Evolutionary conservation across 169 alveolate genomes (phyloP), one percentile per base, ranked within the genome.

Genomic region (Eimeria praecox): DNA sequence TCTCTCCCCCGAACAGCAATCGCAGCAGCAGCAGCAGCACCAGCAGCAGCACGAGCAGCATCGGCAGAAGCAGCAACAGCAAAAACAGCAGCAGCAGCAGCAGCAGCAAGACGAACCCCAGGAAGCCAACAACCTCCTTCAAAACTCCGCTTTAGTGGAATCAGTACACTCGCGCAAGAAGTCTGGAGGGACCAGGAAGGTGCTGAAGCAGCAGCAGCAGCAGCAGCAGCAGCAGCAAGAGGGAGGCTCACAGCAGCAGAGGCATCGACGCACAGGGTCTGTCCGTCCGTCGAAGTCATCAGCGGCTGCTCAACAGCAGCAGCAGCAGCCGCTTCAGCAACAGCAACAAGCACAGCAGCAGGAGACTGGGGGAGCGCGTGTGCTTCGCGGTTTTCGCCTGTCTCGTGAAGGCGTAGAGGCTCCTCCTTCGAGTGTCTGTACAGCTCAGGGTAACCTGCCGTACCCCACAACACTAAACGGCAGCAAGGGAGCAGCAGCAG

Each of bases 121-220:
- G 10, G 82, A 71, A 9, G 5, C 52, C 46, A 77, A 77, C 27
- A 44, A 24, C 10, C 12, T 40, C 22, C 49, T n/a, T n/a, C 64
- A 44, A 14, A 46, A 16, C 44, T 22, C 66, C 38, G 18, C 62
- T 33, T 69, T 69, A 35, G n/a, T n/a, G 5, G 46, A 44, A 38
- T 14, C 87, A 38, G 27, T 38, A 8, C 87, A 33, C 59, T 27
- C 54, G 24, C 49, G 87, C 12, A 77, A 24, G 59, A 77, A 77
- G 54, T 35, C 87, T 14, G 87, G 87, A 12, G 87, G 87, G 44
- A n/a, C 71, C 52, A 69, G 66, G 49, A 82, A 44, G 46, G 20
- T 33, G 20, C 90, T 35, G n/a, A 49, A 82, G 90, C 66, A 82
- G 90, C 71, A 44, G 71, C 90, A 82, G 66, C 73, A 82, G 69